These are phyloP conservation scores for Zygotorulaspora sp. DNA, from an alignment of 805 yeast genomes.

Conservation along the genomic window DNA sequence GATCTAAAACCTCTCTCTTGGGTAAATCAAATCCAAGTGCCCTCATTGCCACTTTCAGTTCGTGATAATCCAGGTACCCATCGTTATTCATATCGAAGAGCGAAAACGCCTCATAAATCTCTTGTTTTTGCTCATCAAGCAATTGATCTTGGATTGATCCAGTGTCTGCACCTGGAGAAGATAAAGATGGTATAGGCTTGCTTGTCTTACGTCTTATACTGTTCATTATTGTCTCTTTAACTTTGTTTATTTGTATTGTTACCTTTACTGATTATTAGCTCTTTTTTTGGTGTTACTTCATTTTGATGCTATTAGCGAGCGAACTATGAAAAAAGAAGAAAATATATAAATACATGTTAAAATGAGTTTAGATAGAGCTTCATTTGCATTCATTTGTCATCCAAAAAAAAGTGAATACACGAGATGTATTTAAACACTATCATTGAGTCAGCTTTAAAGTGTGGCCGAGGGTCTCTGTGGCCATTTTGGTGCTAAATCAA, in stretches of 20 bases:
- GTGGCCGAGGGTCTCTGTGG: too few species aligned
- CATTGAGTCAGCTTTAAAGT: too few species aligned
- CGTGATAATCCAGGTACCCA: constrained; percentile 87
- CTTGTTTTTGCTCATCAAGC: constrained; percentile 82
- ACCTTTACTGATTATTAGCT: neutral
- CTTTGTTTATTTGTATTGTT: constrained; percentile 1
- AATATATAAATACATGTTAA: neutral
- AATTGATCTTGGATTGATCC: constrained; percentile 47
- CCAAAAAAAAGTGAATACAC: too few species aligned
- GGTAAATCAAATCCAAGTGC: constrained; percentile 88
- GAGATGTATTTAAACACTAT: too few species aligned
- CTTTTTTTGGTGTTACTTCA: constrained; percentile 5
- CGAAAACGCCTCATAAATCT: constrained; percentile 86
- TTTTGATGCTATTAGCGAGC: too few species aligned
- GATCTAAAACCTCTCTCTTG: constrained; percentile 66
- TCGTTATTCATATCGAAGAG: constrained; percentile 91
- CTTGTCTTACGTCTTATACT: constrained; percentile 14
- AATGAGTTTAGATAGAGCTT: too few species aligned
- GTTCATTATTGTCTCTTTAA: constrained; percentile 10
- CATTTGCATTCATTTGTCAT: too few species aligned
- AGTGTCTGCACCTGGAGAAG: constrained; percentile 15
- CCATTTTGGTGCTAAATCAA: constrained; percentile 83
- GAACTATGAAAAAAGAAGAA: too few species aligned
- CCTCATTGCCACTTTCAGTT: constrained; percentile 85
- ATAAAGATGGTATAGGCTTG: constrained; percentile 11